These are phyloP conservation scores for Fomitopsis palustris DNA, from an alignment of 1,284 basidiomycete genomes.

Conservation along the genomic window DNA sequence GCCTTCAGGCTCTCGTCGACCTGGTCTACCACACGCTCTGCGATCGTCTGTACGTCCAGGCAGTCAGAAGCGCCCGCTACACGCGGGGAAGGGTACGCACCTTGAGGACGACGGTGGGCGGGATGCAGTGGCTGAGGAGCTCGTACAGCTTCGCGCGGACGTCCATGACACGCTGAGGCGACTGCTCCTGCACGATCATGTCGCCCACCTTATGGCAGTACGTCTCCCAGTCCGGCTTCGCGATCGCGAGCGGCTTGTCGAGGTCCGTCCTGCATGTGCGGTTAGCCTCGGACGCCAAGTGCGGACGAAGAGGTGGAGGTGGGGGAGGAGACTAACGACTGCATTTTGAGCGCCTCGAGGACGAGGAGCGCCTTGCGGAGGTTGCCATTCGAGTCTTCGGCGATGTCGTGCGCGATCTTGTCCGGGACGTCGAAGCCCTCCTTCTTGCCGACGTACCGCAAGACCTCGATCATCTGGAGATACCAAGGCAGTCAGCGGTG, in stretches of 20 bases:
- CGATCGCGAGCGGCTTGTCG: slow-evolving; percentile 67
- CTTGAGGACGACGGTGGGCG: slow-evolving; percentile 89
- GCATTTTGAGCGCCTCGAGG: slow-evolving; percentile 95
- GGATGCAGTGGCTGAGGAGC: slow-evolving; percentile 95
- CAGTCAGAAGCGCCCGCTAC: neutral
- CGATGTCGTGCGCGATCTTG: slow-evolving; percentile 70
- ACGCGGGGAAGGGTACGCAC: slow-evolving; percentile 39
- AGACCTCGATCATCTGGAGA: slow-evolving; percentile 74
- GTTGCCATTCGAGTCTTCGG: slow-evolving; percentile 84
- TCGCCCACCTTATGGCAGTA: slow-evolving; percentile 95
- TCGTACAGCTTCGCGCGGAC: slow-evolving; percentile 94
- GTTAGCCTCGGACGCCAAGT: neutral
- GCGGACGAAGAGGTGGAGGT: neutral
- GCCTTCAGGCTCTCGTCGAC: slow-evolving; percentile 88
- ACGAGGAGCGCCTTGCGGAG: slow-evolving; percentile 93
- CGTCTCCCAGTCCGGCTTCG: slow-evolving; percentile 99
- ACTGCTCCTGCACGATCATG: slow-evolving; percentile 89
- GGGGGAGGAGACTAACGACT: slow-evolving; percentile 59
- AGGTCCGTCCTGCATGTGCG: slow-evolving; percentile 57
- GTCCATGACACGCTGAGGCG: slow-evolving; percentile 88
- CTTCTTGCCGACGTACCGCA: slow-evolving; percentile 79
- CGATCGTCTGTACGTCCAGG: slow-evolving; percentile 65
- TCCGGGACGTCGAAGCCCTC: slow-evolving; percentile 82
- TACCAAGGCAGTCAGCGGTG: neutral
- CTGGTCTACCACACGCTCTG: slow-evolving; percentile 80